Evolutionary conservation across 345 rosid genomes (phyloP).

Genomic region (Excoecaria agallocha): DNA sequence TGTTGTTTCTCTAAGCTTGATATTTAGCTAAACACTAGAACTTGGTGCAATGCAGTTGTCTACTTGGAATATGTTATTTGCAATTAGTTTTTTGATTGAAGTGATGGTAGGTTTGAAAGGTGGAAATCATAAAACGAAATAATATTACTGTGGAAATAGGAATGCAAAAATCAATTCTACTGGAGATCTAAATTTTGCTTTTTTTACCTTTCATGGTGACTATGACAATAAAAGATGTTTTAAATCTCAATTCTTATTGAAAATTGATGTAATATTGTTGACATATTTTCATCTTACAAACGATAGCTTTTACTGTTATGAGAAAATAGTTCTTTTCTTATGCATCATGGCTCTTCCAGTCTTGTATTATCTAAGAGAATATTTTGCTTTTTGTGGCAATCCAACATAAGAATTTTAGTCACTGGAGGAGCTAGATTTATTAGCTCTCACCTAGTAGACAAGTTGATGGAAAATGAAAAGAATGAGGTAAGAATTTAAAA

Average conservation of each 20-base stretch:
- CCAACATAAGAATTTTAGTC: slow-evolving; percentile 38
- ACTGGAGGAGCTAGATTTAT: slow-evolving; percentile 42
- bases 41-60: background rate
- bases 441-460: slow-evolving; percentile 37
- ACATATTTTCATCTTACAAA: background rate
- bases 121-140: background rate
- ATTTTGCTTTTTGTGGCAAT: slow-evolving; percentile 16
- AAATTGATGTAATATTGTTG: background rate
- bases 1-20: no score
- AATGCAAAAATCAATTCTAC: background rate
- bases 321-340: background rate
- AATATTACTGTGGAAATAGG: no score
- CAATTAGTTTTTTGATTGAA: background rate
- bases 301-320: background rate
- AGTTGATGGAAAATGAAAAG: slow-evolving; percentile 36
- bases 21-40: background rate
- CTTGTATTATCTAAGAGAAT: background rate
- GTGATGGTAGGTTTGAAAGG: background rate
- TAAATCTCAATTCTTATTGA: background rate
- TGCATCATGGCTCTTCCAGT: background rate
- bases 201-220: background rate
- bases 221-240: background rate
- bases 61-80: background rate
- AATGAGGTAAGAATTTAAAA: slow-evolving; percentile 31
- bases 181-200: background rate